Evolutionary conservation across 129 eudicot species (phyloP).

Genomic region (Centella asiatica): DNA sequence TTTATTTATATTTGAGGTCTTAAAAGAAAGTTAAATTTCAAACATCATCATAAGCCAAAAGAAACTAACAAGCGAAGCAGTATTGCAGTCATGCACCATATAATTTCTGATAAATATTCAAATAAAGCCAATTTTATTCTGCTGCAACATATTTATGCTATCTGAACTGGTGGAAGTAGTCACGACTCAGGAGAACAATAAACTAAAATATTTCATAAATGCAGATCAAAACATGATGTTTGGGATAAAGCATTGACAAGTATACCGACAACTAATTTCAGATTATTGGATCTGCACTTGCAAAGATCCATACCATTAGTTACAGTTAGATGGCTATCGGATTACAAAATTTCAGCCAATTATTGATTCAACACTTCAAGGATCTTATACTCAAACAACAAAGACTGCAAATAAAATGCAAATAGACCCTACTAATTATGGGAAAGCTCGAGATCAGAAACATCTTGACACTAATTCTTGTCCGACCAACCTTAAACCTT

Average conservation of each 20-base stretch:
- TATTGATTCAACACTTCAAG: not conserved
- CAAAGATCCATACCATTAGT: conserved; percentile 19
- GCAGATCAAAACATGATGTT: not conserved
- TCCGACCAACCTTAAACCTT: conserved; percentile 18
- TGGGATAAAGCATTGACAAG: not conserved
- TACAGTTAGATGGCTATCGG: conserved; percentile 8
- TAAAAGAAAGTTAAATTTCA: not conserved
- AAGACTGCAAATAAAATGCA: conserved; percentile 7
- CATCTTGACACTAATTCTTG: conserved; percentile 19
- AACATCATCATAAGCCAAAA: not conserved
- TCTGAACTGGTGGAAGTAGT: not conserved
- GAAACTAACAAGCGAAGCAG: conserved; percentile 3
- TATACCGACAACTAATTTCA: not conserved
- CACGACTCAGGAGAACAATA: not conserved
- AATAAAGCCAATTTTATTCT: not conserved
- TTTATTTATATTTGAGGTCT: not conserved
- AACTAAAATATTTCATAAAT: not conserved
- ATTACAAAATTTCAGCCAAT: not conserved
- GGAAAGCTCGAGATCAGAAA: conserved; percentile 7
- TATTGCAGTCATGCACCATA: not conserved
- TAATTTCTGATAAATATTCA: conserved; percentile 8
- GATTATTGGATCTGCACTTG: not conserved
- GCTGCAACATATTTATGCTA: conserved; percentile 11
- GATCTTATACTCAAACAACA: not conserved
- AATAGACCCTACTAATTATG: conserved; percentile 5